Conservation (phyloP, 2,329 filamentous ascomycete genomes). For the Penicillium carneum region DNA sequence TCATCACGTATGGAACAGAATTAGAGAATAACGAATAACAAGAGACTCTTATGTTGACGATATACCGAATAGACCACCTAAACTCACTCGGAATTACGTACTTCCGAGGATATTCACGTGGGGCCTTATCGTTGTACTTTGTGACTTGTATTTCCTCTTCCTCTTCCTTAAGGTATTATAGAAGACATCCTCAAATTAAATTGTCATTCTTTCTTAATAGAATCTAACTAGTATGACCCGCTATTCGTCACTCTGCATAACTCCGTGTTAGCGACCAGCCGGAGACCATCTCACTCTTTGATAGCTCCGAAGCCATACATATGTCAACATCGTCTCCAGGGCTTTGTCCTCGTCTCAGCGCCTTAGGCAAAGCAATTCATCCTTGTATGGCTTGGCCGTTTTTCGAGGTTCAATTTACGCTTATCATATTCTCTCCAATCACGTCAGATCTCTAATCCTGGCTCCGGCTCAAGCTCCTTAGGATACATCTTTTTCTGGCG, state of each 20-base stretch:
- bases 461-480: slow-evolving; percentile 12
- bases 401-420: background rate
- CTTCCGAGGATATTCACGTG: slow-evolving; percentile 37
- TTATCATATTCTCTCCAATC: slow-evolving; percentile 16
- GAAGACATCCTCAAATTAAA: background rate
- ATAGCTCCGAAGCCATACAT: background rate
- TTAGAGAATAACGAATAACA: slow-evolving; percentile 1
- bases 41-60: slow-evolving; percentile 34
- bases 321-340: background rate
- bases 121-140: slow-evolving; percentile 11
- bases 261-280: slow-evolving; percentile 19
- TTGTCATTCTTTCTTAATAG: background rate
- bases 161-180: background rate
- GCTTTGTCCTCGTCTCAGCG: background rate
- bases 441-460: slow-evolving; percentile 3
- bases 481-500: slow-evolving; percentile 6
- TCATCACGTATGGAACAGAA: slow-evolving; percentile 5
- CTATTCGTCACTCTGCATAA: slow-evolving; percentile 4
- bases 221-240: background rate
- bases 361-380: background rate
- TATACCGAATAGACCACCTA: slow-evolving; percentile 48
- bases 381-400: background rate
- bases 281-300: slow-evolving; percentile 9
- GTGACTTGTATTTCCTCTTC: background rate
- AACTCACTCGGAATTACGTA: slow-evolving; percentile 42